Conservation (phyloP, 257 asterid species). For the Craterostigma plantagineum region DNA sequence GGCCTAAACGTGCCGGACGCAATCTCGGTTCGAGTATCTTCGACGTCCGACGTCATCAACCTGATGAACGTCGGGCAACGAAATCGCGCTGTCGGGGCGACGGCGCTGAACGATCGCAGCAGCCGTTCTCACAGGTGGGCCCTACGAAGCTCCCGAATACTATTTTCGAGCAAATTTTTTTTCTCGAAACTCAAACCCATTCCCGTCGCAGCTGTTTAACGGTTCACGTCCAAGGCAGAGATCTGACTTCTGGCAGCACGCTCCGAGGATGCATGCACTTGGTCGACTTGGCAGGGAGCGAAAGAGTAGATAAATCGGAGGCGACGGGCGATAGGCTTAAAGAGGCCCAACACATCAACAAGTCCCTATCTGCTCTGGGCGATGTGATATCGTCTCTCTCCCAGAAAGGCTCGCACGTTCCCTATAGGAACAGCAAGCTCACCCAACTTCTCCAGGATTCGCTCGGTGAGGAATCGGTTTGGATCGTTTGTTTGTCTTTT, state of each 20-base stretch:
- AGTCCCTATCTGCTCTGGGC: conserved; percentile 31
- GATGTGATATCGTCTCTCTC: conserved; percentile 33
- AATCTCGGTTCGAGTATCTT: conserved; percentile 38
- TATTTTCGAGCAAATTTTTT: too few relatives aligned
- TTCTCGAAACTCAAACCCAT: not conserved
- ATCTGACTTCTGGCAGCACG: conserved; percentile 51
- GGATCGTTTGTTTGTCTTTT: too few relatives aligned
- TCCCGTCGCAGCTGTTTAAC: conserved; percentile 57
- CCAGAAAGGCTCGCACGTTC: conserved; percentile 63
- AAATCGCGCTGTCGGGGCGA: conserved; percentile 90
- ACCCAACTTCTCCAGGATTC: conserved; percentile 93
- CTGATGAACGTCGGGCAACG: conserved; percentile 72
- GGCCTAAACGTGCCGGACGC: conserved; percentile 90
- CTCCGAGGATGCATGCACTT: conserved; percentile 90
- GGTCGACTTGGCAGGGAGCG: conserved; percentile 38
- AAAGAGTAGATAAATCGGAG: conserved; percentile 33
- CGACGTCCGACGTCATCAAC: conserved; percentile 61
- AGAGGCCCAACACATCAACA: conserved; percentile 34
- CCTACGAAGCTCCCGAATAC: too few relatives aligned
- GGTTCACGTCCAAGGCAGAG: conserved; percentile 85
- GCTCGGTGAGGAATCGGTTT: conserved; percentile 93
- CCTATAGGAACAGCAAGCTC: conserved; percentile 86
- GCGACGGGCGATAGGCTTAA: conserved; percentile 30
- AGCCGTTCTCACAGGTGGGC: conserved; percentile 92
- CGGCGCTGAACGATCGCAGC: conserved; percentile 97